Evolutionary conservation across 805 yeast genomes (phyloP).

Genomic region (Nematodospora valgi): DNA sequence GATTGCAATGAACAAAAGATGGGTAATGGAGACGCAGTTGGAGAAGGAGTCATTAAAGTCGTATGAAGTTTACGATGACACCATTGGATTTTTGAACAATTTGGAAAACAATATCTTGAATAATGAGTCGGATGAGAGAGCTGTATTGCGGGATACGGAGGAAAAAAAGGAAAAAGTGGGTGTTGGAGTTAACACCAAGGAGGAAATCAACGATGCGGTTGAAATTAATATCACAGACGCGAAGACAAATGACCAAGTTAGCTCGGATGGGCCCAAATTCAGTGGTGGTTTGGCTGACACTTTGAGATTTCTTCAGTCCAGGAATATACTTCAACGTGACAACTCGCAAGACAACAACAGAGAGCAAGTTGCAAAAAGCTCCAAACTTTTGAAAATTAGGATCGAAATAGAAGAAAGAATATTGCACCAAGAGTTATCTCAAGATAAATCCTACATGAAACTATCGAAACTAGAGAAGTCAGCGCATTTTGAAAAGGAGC

Average conservation of each 20-base stretch:
- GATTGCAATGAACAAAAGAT: constrained; percentile 20
- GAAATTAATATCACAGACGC: not conserved
- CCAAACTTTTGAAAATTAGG: constrained; percentile 27
- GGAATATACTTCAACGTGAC: constrained; percentile 14
- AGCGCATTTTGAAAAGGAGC: constrained; percentile 19
- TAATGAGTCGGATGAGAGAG: not conserved
- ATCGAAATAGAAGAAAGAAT: constrained; percentile 32
- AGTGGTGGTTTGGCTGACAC: constrained; percentile 24
- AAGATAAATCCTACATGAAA: constrained; percentile 22
- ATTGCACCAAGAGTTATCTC: constrained; percentile 24
- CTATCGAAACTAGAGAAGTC: constrained; percentile 28
- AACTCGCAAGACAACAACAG: constrained; percentile 14
- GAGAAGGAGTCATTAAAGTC: constrained; percentile 8
- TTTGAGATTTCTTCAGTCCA: constrained; percentile 22
- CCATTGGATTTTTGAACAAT: constrained; percentile 35
- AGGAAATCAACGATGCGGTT: not conserved
- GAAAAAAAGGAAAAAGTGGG: constrained; percentile 1
- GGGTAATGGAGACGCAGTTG: constrained; percentile 13
- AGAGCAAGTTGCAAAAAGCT: constrained; percentile 22
- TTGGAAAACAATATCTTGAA: constrained; percentile 9
- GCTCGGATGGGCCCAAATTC: constrained; percentile 17
- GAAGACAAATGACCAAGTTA: not conserved
- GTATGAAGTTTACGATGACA: constrained; percentile 40
- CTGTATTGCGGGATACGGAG: too few relatives aligned
- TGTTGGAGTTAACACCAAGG: not conserved